Conservation (phyloP, 2,329 filamentous ascomycete species). For the Diaporthe sp. region DNA sequence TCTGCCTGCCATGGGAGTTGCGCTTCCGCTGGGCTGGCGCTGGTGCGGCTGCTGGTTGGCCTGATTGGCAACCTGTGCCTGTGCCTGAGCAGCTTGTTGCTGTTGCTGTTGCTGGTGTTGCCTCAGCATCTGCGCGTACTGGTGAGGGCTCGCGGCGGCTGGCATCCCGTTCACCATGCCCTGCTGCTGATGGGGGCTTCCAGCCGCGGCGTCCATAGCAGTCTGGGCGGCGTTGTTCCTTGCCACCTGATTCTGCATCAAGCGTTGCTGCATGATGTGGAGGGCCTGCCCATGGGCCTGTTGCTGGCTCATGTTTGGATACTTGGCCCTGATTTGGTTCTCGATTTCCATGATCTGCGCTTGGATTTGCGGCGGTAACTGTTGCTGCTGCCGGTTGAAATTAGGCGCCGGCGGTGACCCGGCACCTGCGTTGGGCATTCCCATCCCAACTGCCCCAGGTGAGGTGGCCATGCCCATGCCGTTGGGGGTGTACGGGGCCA, state of each 20-base stretch:
- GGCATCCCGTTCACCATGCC: slow-evolving; percentile 63
- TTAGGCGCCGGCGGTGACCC: slow-evolving; percentile 54
- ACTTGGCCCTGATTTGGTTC: slow-evolving; percentile 62
- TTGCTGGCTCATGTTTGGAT: slow-evolving; percentile 64
- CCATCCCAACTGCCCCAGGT: slow-evolving; percentile 56
- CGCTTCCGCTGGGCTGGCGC: slow-evolving; percentile 37
- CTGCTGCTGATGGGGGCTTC: slow-evolving; percentile 60
- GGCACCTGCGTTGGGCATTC: slow-evolving; percentile 59
- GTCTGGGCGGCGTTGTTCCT: slow-evolving; percentile 56
- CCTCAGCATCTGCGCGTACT: slow-evolving; percentile 70
- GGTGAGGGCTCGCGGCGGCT: slow-evolving; percentile 66
- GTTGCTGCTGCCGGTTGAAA: slow-evolving; percentile 46
- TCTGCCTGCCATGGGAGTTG: slow-evolving; percentile 36
- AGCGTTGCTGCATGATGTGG: slow-evolving; percentile 54
- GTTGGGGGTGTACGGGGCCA: slow-evolving; percentile 61
- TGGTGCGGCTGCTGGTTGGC: slow-evolving; percentile 44
- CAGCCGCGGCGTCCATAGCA: slow-evolving; percentile 68
- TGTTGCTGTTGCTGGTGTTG: slow-evolving; percentile 64
- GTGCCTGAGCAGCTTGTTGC: slow-evolving; percentile 46
- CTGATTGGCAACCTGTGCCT: slow-evolving; percentile 42
- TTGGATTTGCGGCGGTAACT: slow-evolving; percentile 60
- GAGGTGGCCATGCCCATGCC: slow-evolving; percentile 58
- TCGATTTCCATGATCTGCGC: slow-evolving; percentile 66
- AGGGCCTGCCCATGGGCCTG: slow-evolving; percentile 64
- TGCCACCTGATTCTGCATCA: slow-evolving; percentile 56